These are phyloP conservation scores for Lasiosphaeria ovina DNA, from an alignment of 495 filamentous ascomycete species.

Conservation along the genomic window DNA sequence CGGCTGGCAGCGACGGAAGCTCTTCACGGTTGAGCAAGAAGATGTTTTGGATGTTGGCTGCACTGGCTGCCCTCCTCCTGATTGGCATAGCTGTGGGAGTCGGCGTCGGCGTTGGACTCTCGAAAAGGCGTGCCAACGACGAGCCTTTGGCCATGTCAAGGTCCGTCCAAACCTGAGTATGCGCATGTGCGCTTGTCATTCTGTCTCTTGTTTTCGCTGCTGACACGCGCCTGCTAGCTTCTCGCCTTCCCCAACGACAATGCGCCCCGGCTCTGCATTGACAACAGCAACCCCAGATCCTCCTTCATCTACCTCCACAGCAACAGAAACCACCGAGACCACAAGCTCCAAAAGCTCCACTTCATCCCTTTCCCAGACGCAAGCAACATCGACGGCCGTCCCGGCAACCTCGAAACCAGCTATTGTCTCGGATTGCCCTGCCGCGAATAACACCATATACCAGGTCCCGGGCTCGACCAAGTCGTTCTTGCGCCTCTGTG, in stretches of 20 bases:
- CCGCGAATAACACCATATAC: slow-evolving; percentile 45
- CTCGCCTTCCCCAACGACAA: neutral
- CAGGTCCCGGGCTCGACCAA: slow-evolving; percentile 41
- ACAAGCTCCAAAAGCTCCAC: slow-evolving; percentile 16
- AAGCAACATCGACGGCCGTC: neutral
- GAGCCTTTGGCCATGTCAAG: slow-evolving; percentile 15
- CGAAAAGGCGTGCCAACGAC: slow-evolving; percentile 10
- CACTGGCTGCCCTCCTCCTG: slow-evolving; percentile 26
- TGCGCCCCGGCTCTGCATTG: slow-evolving; percentile 1
- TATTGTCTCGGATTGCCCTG: slow-evolving; percentile 36
- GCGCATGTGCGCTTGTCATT: neutral
- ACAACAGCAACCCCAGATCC: slow-evolving; percentile 7
- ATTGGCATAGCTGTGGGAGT: slow-evolving; percentile 38
- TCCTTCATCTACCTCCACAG: slow-evolving; percentile 9
- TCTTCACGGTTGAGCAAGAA: slow-evolving; percentile 28
- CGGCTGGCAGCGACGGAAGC: slow-evolving; percentile 10
- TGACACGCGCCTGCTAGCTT: neutral
- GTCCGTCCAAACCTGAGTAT: slow-evolving; percentile 15
- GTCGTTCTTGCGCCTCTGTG: slow-evolving; percentile 44
- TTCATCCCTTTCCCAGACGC: neutral
- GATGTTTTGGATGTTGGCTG: slow-evolving; percentile 30
- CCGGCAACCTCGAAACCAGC: slow-evolving; percentile 15
- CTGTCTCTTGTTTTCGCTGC: neutral
- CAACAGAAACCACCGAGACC: neutral
- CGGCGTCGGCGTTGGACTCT: slow-evolving; percentile 37